Evolutionary conservation across 2,329 filamentous ascomycete species (phyloP).

Genomic region (Aureobasidium sp.): DNA sequence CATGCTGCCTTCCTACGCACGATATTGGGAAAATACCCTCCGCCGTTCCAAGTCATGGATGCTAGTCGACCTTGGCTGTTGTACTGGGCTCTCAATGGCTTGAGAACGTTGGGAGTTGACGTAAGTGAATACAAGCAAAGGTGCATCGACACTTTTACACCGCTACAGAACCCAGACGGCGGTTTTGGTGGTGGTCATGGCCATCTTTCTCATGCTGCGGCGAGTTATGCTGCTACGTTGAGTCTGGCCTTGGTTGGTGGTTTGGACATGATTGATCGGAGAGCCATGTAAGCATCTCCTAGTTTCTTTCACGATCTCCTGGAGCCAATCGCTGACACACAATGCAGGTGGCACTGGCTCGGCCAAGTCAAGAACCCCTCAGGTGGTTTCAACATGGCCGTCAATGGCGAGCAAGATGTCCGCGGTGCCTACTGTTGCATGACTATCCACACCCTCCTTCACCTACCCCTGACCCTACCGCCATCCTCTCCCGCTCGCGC

Average conservation of each 20-base stretch:
- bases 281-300: slow-evolving; percentile 53
- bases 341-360: slow-evolving; percentile 70
- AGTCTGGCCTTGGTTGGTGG: slow-evolving; percentile 73
- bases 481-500: slow-evolving; percentile 61
- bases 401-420: slow-evolving; percentile 87
- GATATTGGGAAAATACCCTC: slow-evolving; percentile 55
- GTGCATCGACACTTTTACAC: slow-evolving; percentile 61
- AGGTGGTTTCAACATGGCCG: slow-evolving; percentile 82
- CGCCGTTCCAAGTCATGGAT: slow-evolving; percentile 67
- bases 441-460: slow-evolving; percentile 73
- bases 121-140: slow-evolving; percentile 56
- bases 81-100: slow-evolving; percentile 79
- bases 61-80: slow-evolving; percentile 88
- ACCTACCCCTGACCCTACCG: slow-evolving; percentile 73
- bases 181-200: slow-evolving; percentile 94
- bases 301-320: not conserved
- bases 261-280: slow-evolving; percentile 68
- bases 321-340: slow-evolving; percentile 20
- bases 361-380: slow-evolving; percentile 76
- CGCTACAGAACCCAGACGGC: slow-evolving; percentile 74
- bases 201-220: slow-evolving; percentile 80
- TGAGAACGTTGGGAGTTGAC: slow-evolving; percentile 72
- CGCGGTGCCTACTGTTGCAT: slow-evolving; percentile 90
- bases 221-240: slow-evolving; percentile 78
- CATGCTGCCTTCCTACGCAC: slow-evolving; percentile 57